Evolutionary conservation across 2,329 filamentous ascomycete species (phyloP).

Genomic region (Triangularia setosa): DNA sequence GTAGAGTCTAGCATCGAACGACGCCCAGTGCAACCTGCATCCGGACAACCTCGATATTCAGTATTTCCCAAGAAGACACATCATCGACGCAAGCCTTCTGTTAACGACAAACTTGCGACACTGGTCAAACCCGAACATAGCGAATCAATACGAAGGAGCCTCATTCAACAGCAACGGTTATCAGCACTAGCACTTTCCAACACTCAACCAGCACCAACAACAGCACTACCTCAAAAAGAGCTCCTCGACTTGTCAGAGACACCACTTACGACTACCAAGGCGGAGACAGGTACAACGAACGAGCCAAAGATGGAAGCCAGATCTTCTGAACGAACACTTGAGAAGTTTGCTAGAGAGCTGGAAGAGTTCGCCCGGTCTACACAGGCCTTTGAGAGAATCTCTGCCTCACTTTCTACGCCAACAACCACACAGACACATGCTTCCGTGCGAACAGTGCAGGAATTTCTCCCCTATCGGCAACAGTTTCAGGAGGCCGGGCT

Average conservation of each 20-base stretch:
- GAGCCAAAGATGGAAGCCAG: slow-evolving; percentile 30
- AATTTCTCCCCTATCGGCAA: slow-evolving; percentile 49
- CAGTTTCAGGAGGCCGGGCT: slow-evolving; percentile 53
- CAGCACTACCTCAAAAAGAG: slow-evolving; percentile 11
- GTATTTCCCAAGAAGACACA: slow-evolving; percentile 18
- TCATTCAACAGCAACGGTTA: slow-evolving; percentile 43
- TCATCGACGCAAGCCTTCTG: neutral
- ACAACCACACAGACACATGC: slow-evolving; percentile 38
- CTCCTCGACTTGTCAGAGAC: slow-evolving; percentile 3
- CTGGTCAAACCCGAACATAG: slow-evolving; percentile 38
- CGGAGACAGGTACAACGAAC: neutral
- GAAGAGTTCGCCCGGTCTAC: slow-evolving; percentile 40
- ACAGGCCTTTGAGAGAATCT: slow-evolving; percentile 35
- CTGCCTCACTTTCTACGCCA: slow-evolving; percentile 35
- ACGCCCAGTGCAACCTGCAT: slow-evolving; percentile 4
- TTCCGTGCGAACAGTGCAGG: slow-evolving; percentile 49
- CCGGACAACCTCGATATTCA: slow-evolving; percentile 12
- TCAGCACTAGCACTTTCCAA: slow-evolving; percentile 32
- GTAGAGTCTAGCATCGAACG: slow-evolving; percentile 7
- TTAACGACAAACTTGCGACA: slow-evolving; percentile 30
- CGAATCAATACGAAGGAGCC: slow-evolving; percentile 42
- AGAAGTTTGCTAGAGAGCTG: slow-evolving; percentile 33
- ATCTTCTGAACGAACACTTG: slow-evolving; percentile 32
- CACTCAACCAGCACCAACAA: slow-evolving; percentile 7
- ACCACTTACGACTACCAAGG: slow-evolving; percentile 10